Conservation (phyloP, 768 basidiomycete genomes). For the Naematelia encephala region DNA sequence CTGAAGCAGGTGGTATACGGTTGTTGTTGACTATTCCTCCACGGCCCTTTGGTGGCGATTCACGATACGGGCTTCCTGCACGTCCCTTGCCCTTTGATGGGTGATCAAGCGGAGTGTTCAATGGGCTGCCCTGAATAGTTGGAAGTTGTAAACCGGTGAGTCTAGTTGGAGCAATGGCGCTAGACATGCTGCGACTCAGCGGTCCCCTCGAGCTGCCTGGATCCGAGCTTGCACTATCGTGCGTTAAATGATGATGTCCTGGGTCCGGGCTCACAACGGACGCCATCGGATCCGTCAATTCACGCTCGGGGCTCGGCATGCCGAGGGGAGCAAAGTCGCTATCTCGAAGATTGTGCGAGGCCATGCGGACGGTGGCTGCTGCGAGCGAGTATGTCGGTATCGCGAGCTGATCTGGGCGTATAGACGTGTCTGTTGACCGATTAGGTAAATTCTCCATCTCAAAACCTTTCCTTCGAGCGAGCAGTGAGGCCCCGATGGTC, state of each 20-base stretch:
- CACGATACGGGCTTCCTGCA: slow-evolving; percentile 32
- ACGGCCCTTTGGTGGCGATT: slow-evolving; percentile 11
- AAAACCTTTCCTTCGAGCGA: slow-evolving; percentile 23
- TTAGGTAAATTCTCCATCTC: slow-evolving; percentile 26
- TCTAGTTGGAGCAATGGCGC: slow-evolving; percentile 53
- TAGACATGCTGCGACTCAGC: slow-evolving; percentile 48
- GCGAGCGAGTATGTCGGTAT: slow-evolving; percentile 41
- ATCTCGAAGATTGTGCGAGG: slow-evolving; percentile 24
- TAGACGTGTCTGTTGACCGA: neutral
- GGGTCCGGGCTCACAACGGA: slow-evolving; percentile 12
- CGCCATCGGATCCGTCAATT: slow-evolving; percentile 80
- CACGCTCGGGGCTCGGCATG: slow-evolving; percentile 84
- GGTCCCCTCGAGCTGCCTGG: slow-evolving; percentile 46
- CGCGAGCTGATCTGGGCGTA: slow-evolving; percentile 27
- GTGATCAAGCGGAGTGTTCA: slow-evolving; percentile 54
- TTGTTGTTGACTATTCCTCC: slow-evolving; percentile 14
- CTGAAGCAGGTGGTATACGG: slow-evolving; percentile 44
- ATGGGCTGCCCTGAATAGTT: slow-evolving; percentile 35
- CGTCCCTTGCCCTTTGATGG: slow-evolving; percentile 28
- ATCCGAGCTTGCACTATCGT: slow-evolving; percentile 31
- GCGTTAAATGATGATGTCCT: neutral
- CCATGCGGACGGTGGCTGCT: slow-evolving; percentile 46
- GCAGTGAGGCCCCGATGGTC: slow-evolving; percentile 17
- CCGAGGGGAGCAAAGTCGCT: slow-evolving; percentile 75
- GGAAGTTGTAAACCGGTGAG: slow-evolving; percentile 17